Base-by-base conservation (phyloP, 2,329 filamentous ascomycete species). In the Fonsecaea pedrosoi region DNA sequence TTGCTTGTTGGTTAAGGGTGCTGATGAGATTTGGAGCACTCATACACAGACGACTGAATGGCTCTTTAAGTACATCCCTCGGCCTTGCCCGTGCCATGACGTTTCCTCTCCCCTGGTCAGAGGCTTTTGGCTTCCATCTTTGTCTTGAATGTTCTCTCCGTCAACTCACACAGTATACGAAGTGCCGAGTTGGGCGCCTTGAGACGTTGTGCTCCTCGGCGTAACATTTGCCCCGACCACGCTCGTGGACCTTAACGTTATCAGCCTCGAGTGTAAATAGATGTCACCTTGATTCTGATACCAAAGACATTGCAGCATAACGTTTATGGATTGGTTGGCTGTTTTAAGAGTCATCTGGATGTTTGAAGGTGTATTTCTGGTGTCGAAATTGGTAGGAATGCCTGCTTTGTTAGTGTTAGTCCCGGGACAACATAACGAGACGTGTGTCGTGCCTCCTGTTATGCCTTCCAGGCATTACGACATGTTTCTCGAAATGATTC, bases 171-270 rank as follows among this genome's bases (percentile, higher is more conserved):
- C 45, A 10, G 5, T 30, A 30, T 25, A 30, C 18, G 8, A 30
- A 18, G n/a, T 8, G 42, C n/a, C 3, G 40, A 42, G 5, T 48
- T 48, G n/a, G 1, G 18, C 45, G 18, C 21, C 10, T 30, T 21
- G 45, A 25, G 45, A 9, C 30, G 2, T 25, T 6, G 9, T 30
- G 3, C 21, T 13, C 18, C 10, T 50, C 7, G 45, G 45, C 45
- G 21, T 50, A 12, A 10, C 3, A 25, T 5, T 12, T 50, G 45
- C 45, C 10, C 45, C 18, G 18, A 50, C 45, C 21, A 34, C 30
- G 30, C 18, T 34, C 2, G 32, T 13, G 9, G 34, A 35, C 25
- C 57, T 12, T 60, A 37, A 60, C 57, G 57, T 60, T 60, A 60
- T 60, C 12, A 21, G 37, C 8, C 15, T 15, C 35, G 21, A 21